These are phyloP conservation scores for Acephala macrosclerotiorum DNA, from an alignment of 2,329 filamentous ascomycete genomes.

Conservation along the genomic window DNA sequence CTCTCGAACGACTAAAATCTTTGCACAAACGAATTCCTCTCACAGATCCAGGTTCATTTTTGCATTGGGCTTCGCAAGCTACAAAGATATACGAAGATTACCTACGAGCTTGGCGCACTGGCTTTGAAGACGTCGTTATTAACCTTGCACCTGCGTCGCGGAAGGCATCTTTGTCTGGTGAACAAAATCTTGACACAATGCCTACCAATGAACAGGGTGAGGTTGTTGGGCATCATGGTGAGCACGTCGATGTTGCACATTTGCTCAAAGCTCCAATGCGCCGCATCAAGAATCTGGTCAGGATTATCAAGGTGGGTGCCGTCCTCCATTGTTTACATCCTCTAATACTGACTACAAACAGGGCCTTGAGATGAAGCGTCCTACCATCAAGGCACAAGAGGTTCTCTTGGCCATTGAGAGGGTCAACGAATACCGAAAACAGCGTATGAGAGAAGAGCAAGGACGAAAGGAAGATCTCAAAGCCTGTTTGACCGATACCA, in stretches of 20 bases:
- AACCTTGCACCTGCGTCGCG: slow-evolving; percentile 77
- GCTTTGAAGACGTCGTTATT: slow-evolving; percentile 93
- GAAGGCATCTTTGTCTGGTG: slow-evolving; percentile 61
- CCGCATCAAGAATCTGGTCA: slow-evolving; percentile 85
- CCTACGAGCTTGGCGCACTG: slow-evolving; percentile 86
- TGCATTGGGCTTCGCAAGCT: slow-evolving; percentile 82
- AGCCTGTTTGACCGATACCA: slow-evolving; percentile 82
- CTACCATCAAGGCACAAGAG: background rate
- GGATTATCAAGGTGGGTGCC: slow-evolving; percentile 73
- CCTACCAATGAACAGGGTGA: slow-evolving; percentile 71
- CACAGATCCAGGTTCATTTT: slow-evolving; percentile 72
- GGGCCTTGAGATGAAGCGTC: background rate
- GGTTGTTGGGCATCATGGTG: slow-evolving; percentile 69
- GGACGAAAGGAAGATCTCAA: slow-evolving; percentile 85
- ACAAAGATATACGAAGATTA: slow-evolving; percentile 86
- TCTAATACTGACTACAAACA: background rate
- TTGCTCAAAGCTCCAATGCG: slow-evolving; percentile 89
- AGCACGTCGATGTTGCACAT: slow-evolving; percentile 93
- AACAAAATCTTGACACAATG: slow-evolving; percentile 63
- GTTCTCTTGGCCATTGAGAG: slow-evolving; percentile 53
- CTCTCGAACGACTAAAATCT: slow-evolving; percentile 82
- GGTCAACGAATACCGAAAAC: slow-evolving; percentile 80
- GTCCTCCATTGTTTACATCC: background rate
- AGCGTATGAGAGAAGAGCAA: slow-evolving; percentile 74
- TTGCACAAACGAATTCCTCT: slow-evolving; percentile 83